Evolutionary conservation across 176 grass and related monocot species (phyloP), one percentile per base, ranked within the genome.

Genomic region (Dactylis glomerata): DNA sequence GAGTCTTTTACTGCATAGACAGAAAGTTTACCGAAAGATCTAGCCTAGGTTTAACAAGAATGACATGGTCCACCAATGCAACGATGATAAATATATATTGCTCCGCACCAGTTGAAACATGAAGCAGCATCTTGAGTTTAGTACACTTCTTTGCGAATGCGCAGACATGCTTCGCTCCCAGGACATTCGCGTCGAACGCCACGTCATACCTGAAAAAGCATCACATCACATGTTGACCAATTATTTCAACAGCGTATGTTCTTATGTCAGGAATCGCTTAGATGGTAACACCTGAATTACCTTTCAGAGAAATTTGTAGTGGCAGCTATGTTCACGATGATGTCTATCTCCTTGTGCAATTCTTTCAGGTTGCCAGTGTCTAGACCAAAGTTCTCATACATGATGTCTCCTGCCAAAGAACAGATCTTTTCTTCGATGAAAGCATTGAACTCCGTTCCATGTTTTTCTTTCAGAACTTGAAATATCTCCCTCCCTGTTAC

Each of bases 71-170:
- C 59, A 61, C 10, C 56, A 81, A 40, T 81, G 12, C 10, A 68
- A 36, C 36, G 8, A 38, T 37, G 14, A 51, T 47, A 38, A 17
- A 14, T 4, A 28, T 54, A 36, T 69, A 11, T 34, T 46, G 10
- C 10, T 22, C 40, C 67, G 16, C 83, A 91, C 92, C 92, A 73
- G 89, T 91, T 55, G 92, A 94, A 76, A 94, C 89, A 49, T 94
- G 92, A 54, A 94, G 92, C 26, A 94, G 42, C 89, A 94, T 89
- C 61, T 91, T 86, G 3, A 91, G 81, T 17, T 87, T 86, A 17
- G 45, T 73, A 67, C 92, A 94, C 69, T 83, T 83, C 13, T 87
- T 88, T 77, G 86, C 89, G 59, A 93, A 93, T n/a, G 79, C 15
- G 8, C 84, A 86, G 1, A 86, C 69, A 55, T 90, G 84, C 77